These are phyloP conservation scores for Trametes cubensis DNA, from an alignment of 768 basidiomycete species.

Conservation along the genomic window DNA sequence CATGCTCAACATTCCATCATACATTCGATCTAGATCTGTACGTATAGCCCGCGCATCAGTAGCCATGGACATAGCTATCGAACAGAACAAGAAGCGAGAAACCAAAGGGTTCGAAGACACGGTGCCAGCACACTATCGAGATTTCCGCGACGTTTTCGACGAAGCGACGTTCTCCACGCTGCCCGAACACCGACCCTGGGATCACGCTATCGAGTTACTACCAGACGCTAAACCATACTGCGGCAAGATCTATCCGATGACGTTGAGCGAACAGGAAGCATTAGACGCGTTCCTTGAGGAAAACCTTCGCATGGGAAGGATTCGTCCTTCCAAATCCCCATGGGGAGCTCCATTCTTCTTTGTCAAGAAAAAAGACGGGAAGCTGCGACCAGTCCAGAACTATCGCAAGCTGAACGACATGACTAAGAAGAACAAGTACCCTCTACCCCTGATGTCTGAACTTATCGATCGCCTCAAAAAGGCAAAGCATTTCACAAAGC, in stretches of 20 bases:
- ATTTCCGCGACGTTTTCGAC: slow-evolving; percentile 33
- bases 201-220: slow-evolving; percentile 39
- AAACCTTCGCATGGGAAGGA: slow-evolving; percentile 24
- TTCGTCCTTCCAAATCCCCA: slow-evolving; percentile 25
- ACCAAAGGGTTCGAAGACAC: not conserved
- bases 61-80: not conserved
- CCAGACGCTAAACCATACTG: slow-evolving; percentile 26
- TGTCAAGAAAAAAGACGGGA: slow-evolving; percentile 34
- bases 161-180: slow-evolving; percentile 32
- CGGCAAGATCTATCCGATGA: slow-evolving; percentile 25
- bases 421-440: slow-evolving; percentile 38
- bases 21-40: slow-evolving; percentile 5
- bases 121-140: slow-evolving; percentile 29
- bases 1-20: not conserved
- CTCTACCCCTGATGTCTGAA: slow-evolving; percentile 37
- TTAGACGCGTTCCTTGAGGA: slow-evolving; percentile 28
- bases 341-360: slow-evolving; percentile 35
- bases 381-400: slow-evolving; percentile 25
- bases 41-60: not conserved
- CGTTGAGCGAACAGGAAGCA: slow-evolving; percentile 11
- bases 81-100: slow-evolving; percentile 4
- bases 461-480: slow-evolving; percentile 28
- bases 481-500: slow-evolving; percentile 31
- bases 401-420: slow-evolving; percentile 37
- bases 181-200: slow-evolving; percentile 36